Conservation (phyloP, 2,329 filamentous ascomycete species). For the Fusarium sp. region DNA sequence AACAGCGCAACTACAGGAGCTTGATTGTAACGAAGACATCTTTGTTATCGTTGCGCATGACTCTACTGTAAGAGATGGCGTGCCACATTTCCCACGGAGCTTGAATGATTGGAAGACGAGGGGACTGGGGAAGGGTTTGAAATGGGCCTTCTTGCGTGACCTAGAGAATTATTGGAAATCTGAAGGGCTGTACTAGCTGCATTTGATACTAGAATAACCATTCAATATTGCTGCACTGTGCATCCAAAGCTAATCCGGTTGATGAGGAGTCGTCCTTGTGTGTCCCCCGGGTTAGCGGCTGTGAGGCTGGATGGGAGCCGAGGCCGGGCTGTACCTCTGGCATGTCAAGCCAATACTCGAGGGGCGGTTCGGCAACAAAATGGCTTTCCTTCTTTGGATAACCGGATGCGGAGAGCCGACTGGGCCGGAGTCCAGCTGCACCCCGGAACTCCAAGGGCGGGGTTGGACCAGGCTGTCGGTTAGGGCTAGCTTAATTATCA, state of each 20-base stretch:
- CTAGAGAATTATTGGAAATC: conserved; percentile 38
- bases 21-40: conserved; percentile 40
- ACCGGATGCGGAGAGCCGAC: background rate
- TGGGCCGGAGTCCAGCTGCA: too few species aligned
- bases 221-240: too few species aligned
- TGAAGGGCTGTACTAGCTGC: conserved; percentile 25
- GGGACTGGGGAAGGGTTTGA: conserved; percentile 31
- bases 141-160: conserved; percentile 42
- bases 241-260: too few species aligned
- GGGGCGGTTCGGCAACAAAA: conserved; percentile 1
- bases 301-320: too few species aligned
- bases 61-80: conserved; percentile 41
- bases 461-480: too few species aligned
- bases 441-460: too few species aligned
- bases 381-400: conserved; percentile 32
- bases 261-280: too few species aligned
- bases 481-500: too few species aligned
- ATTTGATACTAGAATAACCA: too few species aligned
- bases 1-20: conserved; percentile 30
- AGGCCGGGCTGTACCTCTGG: background rate
- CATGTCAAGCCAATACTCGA: background rate
- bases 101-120: conserved; percentile 40
- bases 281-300: too few species aligned
- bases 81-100: conserved; percentile 40
- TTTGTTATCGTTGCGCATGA: conserved; percentile 42